These are phyloP conservation scores for Calonectria naviculata DNA, from an alignment of 2,329 filamentous ascomycete species.

Conservation along the genomic window DNA sequence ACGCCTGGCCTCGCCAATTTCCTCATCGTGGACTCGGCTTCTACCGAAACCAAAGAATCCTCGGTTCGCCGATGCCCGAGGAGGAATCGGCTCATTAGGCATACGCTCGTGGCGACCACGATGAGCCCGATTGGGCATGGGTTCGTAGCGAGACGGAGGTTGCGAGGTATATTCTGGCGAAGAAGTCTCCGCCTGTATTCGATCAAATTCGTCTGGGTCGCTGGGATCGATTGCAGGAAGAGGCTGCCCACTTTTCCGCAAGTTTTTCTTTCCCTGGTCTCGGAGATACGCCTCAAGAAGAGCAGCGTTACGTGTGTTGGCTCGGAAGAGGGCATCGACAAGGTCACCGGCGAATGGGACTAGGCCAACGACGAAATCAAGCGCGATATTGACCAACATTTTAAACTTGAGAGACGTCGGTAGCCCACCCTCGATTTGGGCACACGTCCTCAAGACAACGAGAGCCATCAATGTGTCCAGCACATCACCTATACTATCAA, in stretches of 20 bases:
- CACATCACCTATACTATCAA: slow-evolving; percentile 75
- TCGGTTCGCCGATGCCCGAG: slow-evolving; percentile 40
- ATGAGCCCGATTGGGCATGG: slow-evolving; percentile 35
- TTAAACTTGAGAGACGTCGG: slow-evolving; percentile 67
- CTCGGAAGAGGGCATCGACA: slow-evolving; percentile 77
- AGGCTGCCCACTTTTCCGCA: slow-evolving; percentile 58
- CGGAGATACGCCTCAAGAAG: slow-evolving; percentile 76
- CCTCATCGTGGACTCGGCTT: slow-evolving; percentile 43
- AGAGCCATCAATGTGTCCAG: slow-evolving; percentile 80
- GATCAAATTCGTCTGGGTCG: slow-evolving; percentile 63
- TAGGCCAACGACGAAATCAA: slow-evolving; percentile 81
- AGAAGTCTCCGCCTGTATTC: slow-evolving; percentile 43
- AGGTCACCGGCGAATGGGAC: slow-evolving; percentile 83
- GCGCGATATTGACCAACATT: slow-evolving; percentile 84
- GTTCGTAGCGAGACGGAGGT: slow-evolving; percentile 37
- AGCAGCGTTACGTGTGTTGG: slow-evolving; percentile 81
- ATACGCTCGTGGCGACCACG: slow-evolving; percentile 26
- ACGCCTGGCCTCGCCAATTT: slow-evolving; percentile 39
- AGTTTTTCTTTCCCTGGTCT: slow-evolving; percentile 71
- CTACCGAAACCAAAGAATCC: slow-evolving; percentile 44
- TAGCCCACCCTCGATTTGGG: slow-evolving; percentile 81
- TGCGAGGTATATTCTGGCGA: slow-evolving; percentile 41
- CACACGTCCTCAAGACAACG: slow-evolving; percentile 79
- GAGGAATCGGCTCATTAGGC: slow-evolving; percentile 41
- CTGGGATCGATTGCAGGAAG: slow-evolving; percentile 62